Evolutionary conservation across 1,284 basidiomycete species (phyloP).

Genomic region (Sphagnurus paluster): DNA sequence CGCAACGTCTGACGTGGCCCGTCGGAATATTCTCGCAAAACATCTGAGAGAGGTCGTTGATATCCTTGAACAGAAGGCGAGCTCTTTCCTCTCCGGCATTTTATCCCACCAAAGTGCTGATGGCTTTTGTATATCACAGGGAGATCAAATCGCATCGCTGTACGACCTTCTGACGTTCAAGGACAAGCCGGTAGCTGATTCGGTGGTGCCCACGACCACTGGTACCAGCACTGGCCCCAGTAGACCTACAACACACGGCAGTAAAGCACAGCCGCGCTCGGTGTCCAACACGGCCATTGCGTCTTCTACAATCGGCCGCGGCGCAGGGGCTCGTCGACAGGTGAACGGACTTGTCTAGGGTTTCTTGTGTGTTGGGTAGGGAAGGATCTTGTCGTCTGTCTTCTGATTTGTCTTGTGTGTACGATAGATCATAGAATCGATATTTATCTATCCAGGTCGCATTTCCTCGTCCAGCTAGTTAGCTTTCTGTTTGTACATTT

Average conservation of each 20-base stretch:
- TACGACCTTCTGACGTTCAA: constrained; percentile 78
- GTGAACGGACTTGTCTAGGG: constrained; percentile 7
- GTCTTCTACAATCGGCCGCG: neutral
- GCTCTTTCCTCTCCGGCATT: constrained; percentile 2
- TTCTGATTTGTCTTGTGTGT: neutral
- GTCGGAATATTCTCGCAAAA: constrained; percentile 79
- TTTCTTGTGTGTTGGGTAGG: neutral
- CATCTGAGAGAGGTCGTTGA: constrained; percentile 90
- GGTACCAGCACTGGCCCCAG: too few relatives aligned
- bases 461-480: constrained; percentile 1
- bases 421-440: too few relatives aligned
- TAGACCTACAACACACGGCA: too few relatives aligned
- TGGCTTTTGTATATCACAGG: constrained; percentile 44
- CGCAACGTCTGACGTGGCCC: constrained; percentile 74
- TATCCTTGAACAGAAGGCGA: constrained; percentile 82
- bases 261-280: too few relatives aligned
- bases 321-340: constrained; percentile 5
- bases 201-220: constrained; percentile 26
- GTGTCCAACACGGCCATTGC: neutral
- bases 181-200: constrained; percentile 54
- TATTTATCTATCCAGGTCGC: neutral
- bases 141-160: constrained; percentile 84
- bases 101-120: neutral
- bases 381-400: neutral
- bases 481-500: neutral